Percentiles rank a stretch among this genome's conserved stretches.
Evolutionary conservation across 1,284 basidiomycete genomes (phyloP).

Genomic region (Flammula alnicola): DNA sequence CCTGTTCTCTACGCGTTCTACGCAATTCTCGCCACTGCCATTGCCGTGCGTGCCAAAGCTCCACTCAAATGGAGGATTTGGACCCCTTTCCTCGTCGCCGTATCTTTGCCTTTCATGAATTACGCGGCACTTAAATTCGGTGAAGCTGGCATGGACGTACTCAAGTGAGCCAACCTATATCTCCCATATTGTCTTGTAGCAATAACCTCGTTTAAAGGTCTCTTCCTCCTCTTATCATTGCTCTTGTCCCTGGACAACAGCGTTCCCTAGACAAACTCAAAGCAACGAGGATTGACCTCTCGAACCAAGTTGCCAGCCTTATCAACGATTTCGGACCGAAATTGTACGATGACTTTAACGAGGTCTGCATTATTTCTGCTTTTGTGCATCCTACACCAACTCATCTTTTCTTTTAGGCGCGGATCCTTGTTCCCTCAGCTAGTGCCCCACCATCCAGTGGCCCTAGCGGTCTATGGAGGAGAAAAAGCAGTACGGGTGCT

Average conservation of each 20-base stretch:
- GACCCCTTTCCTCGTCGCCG: slow-evolving; percentile 83
- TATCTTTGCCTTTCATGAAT: slow-evolving; percentile 86
- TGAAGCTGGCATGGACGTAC: slow-evolving; percentile 97
- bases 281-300: slow-evolving; percentile 77
- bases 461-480: slow-evolving; percentile 69
- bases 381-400: background rate
- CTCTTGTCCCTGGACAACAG: slow-evolving; percentile 91
- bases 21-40: slow-evolving; percentile 78
- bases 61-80: slow-evolving; percentile 70
- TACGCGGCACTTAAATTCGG: slow-evolving; percentile 98
- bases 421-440: slow-evolving; percentile 84
- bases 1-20: slow-evolving; percentile 90
- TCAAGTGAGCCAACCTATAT: slow-evolving; percentile 76
- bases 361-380: slow-evolving; percentile 49
- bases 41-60: slow-evolving; percentile 74
- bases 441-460: slow-evolving; percentile 80
- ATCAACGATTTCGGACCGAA: slow-evolving; percentile 93
- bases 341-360: slow-evolving; percentile 88
- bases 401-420: slow-evolving; percentile 51
- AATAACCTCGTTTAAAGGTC: slow-evolving; percentile 58
- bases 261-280: slow-evolving; percentile 83
- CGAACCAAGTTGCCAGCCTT: slow-evolving; percentile 87
- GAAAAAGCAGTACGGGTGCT: slow-evolving; percentile 75
- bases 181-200: slow-evolving; percentile 13
- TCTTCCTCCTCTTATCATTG: slow-evolving; percentile 89